These are phyloP conservation scores for Ganoderma resinaceum DNA, from an alignment of 1,284 basidiomycete species.

Conservation along the genomic window DNA sequence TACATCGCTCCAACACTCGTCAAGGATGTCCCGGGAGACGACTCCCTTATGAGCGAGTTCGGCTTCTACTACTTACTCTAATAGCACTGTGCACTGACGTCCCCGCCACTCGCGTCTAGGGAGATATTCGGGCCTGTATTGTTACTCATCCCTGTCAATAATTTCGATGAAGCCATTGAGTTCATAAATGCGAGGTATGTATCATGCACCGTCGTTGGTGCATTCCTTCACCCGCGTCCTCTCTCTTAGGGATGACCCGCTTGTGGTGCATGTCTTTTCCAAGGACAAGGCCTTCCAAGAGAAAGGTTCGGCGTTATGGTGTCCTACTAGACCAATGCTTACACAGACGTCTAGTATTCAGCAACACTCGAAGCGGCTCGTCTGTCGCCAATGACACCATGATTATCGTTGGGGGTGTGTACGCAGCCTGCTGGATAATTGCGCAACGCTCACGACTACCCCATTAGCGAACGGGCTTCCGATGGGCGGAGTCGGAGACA, in stretches of 20 bases:
- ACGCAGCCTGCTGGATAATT: neutral
- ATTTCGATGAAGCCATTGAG: conserved; percentile 73
- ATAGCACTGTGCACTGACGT: neutral
- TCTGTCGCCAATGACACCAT: conserved; percentile 6
- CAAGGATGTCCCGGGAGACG: conserved; percentile 62
- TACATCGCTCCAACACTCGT: conserved; percentile 74
- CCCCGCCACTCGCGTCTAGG: conserved; percentile 20
- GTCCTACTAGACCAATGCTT: neutral
- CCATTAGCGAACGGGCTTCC: neutral
- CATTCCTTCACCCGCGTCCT: neutral
- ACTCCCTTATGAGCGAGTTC: conserved; percentile 79
- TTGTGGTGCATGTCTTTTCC: conserved; percentile 79
- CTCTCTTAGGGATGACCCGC: conserved; percentile 59
- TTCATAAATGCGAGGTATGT: conserved; percentile 61
- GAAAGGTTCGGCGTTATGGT: conserved; percentile 41
- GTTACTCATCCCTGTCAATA: conserved; percentile 79
- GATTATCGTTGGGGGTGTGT: conserved; percentile 4
- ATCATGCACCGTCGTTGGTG: neutral
- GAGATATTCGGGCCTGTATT: conserved; percentile 50
- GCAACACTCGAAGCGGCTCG: conserved; percentile 4
- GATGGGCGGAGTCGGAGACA: neutral
- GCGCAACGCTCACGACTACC: no score
- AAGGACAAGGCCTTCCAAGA: conserved; percentile 60
- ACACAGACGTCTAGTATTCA: neutral
- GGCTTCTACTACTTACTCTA: neutral